A percentile compares a stretch with the other conserved stretches of the same genome.
Evolutionary conservation across 441 rosid species (phyloP).

Genomic region (Dalechampia spathulata): DNA sequence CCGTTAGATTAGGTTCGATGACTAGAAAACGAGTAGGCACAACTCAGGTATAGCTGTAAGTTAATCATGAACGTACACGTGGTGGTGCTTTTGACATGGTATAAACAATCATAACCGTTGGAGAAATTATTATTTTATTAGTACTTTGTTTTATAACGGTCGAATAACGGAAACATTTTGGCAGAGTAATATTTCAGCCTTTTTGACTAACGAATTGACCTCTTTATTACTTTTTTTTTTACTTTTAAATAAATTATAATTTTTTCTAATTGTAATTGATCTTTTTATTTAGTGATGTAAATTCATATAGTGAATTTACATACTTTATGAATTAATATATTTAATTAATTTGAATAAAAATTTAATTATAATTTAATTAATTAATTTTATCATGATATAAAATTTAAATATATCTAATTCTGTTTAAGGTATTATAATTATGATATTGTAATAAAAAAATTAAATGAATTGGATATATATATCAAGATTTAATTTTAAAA

Average conservation of each 20-base stretch:
- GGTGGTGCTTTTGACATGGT: not conserved
- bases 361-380: too few relatives aligned
- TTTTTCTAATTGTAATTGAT: too few relatives aligned
- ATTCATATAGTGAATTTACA: too few relatives aligned
- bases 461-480: too few relatives aligned
- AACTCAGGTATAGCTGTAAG: not conserved
- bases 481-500: too few relatives aligned
- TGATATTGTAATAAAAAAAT: too few relatives aligned
- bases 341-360: too few relatives aligned
- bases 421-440: too few relatives aligned
- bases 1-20: not conserved
- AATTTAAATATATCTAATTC: too few relatives aligned
- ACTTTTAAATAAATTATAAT: too few relatives aligned
- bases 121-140: not conserved
- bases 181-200: not conserved
- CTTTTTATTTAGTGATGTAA: too few relatives aligned
- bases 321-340: too few relatives aligned
- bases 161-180: not conserved
- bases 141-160: slow-evolving; percentile 5
- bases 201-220: not conserved
- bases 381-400: not conserved
- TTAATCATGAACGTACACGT: slow-evolving; percentile 9
- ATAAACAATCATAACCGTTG: not conserved
- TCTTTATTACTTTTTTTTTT: not conserved
- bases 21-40: not conserved